Conservation (phyloP, 805 yeast species). For the Saccharomycopsis schoenii region DNA sequence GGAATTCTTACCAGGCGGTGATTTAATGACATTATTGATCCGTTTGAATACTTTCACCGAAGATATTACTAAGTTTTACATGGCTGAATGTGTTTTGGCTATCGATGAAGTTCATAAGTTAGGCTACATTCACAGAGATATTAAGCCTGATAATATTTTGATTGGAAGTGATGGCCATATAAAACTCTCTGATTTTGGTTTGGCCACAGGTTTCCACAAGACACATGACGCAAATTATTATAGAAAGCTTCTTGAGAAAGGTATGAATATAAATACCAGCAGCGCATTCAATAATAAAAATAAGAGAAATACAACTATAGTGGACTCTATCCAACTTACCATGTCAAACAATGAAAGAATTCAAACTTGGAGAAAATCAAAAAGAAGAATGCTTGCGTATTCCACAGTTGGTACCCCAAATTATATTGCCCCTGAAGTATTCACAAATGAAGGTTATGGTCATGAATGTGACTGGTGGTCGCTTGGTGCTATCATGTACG, state of each 20-base stretch:
- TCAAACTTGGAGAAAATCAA: conserved; percentile 41
- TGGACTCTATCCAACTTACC: conserved; percentile 30
- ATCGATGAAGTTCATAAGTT: conserved; percentile 88
- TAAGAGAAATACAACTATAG: conserved; percentile 19
- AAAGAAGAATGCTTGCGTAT: conserved; percentile 37
- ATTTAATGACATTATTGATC: conserved; percentile 81
- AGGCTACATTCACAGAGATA: conserved; percentile 94
- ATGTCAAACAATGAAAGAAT: conserved; percentile 41
- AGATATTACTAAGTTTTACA: conserved; percentile 84
- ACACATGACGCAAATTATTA: conserved; percentile 87
- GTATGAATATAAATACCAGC: conserved; percentile 21
- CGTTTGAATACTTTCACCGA: conserved; percentile 91
- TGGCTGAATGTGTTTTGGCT: conserved; percentile 94
- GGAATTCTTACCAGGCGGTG: conserved; percentile 41
- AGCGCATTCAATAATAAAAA: conserved; percentile 16
- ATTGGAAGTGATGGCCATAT: conserved; percentile 71
- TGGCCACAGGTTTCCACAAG: conserved; percentile 83
- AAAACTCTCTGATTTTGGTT: conserved; percentile 64
- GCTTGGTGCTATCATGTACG: conserved; percentile 42
- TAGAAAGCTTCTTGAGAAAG: conserved; percentile 64
- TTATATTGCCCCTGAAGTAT: conserved; percentile 19
- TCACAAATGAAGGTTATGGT: conserved; percentile 37
- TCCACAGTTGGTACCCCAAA: conserved; percentile 34
- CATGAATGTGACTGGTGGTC: conserved; percentile 49
- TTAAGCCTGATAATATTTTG: conserved; percentile 92